Base-by-base conservation (phyloP, 2,329 filamentous ascomycete genomes). In the Aspergillus pseudoviridinutans region DNA sequence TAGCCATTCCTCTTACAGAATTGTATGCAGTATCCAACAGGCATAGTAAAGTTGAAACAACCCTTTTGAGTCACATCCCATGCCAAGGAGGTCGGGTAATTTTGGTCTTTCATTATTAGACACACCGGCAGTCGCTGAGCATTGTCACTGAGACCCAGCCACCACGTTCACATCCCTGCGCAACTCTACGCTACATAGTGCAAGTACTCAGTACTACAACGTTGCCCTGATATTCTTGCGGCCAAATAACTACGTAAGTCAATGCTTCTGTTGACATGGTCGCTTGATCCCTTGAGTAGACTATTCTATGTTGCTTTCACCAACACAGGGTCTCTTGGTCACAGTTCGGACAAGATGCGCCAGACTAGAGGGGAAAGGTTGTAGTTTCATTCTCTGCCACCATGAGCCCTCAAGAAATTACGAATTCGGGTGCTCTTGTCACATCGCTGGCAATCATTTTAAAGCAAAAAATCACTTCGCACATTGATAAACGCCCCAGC, bases 401-500 rank as follows among this genome's bases (percentile, higher is more conserved):
- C 42, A 24, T 24, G 42, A 12, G 5, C 22, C 42, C 9, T 25
- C 22, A 7, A 7, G 12, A 47, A 14, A 14, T 47, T 24, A 47
- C 22, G 24, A 47, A 27, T 47, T 27, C 24, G 17, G 51, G 38
- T 44, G 47, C 55, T 47, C 44, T 41, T 53, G 17, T 28, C 27
- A 49, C 27, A 56, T 59, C 46, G 42, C 46, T 38, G 14, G 53
- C 27, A 50, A 47, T 58, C 55, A 25, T 46, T 47, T 71, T 61
- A 75, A 67, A 69, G 65, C 59, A 76, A 65, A 70, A 74, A 73
- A 62, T 84, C 82, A 66, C 80, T 77, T 57, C 79, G 72, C 57
- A 90, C 81, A 73, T 89, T 93, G 65, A 97, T 83, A 72, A 97
- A 92, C 29, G 91, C 88, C 41, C 90, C 92, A 10, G 89, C 82